phyloP scores from a whole-genome alignment of 768 basidiomycete genomes.

The Gymnopilus junonius region DNA sequence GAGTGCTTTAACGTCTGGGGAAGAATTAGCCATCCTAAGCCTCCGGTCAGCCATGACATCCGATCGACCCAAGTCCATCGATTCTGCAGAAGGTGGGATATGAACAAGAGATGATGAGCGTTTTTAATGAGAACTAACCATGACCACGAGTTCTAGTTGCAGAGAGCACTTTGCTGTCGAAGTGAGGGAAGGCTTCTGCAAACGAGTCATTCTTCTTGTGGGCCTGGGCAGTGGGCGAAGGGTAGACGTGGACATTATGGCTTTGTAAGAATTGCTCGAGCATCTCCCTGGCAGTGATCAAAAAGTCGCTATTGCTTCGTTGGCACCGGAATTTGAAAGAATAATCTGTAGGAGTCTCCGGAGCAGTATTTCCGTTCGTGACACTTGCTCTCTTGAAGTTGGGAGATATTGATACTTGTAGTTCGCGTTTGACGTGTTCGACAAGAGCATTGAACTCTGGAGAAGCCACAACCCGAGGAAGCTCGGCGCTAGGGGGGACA shows the following conservation, averaged over 20 bases:
- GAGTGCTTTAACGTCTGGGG: slow-evolving; percentile 93
- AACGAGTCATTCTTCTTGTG: slow-evolving; percentile 93
- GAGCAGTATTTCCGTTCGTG: slow-evolving; percentile 50
- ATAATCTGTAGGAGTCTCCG: slow-evolving; percentile 70
- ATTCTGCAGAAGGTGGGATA: slow-evolving; percentile 50
- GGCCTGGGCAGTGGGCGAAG: slow-evolving; percentile 74
- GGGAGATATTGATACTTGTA: slow-evolving; percentile 88
- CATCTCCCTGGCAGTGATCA: slow-evolving; percentile 88
- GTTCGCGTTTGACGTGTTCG: slow-evolving; percentile 91
- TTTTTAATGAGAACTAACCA: slow-evolving; percentile 38
- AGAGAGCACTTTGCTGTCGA: slow-evolving; percentile 92
- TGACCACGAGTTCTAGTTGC: slow-evolving; percentile 73
- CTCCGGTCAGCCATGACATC: slow-evolving; percentile 74
- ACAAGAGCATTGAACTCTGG: slow-evolving; percentile 86
- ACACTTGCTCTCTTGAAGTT: slow-evolving; percentile 64
- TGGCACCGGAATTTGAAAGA: slow-evolving; percentile 97
- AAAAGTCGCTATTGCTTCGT: slow-evolving; percentile 91
- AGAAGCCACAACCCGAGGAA: slow-evolving; percentile 74
- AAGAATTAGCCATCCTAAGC: slow-evolving; percentile 84
- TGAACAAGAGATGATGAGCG: not conserved
- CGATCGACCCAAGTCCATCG: slow-evolving; percentile 74
- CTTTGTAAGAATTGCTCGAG: slow-evolving; percentile 89
- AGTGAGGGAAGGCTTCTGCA: slow-evolving; percentile 94
- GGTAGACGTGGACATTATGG: slow-evolving; percentile 83
- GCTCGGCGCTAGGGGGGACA: slow-evolving; percentile 81